Percentiles rank a stretch among this genome's conserved stretches.
Evolutionary conservation across 371 early-diverging fungal species (phyloP).

Genomic region (Mortierella sp.): DNA sequence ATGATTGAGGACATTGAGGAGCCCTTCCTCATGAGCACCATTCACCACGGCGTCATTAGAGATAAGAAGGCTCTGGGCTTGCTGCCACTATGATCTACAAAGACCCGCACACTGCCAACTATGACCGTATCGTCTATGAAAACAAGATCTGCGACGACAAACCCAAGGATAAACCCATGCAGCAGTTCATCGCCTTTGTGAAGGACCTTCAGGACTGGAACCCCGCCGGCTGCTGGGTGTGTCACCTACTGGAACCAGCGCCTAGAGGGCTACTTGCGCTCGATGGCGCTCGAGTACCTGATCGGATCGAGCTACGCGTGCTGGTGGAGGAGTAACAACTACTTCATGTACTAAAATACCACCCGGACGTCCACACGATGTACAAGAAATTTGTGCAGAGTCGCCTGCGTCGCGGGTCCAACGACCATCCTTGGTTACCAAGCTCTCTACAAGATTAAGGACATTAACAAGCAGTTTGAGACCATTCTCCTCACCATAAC

Average conservation of each 20-base stretch:
- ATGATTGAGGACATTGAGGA: slow-evolving; percentile 46
- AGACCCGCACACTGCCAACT: neutral
- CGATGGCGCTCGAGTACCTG: slow-evolving; percentile 22
- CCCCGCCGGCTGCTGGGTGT: neutral
- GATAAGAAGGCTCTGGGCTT: slow-evolving; percentile 5
- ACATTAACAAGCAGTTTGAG: slow-evolving; percentile 12
- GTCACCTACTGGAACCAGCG: slow-evolving; percentile 12
- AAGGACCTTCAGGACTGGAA: slow-evolving; percentile 21
- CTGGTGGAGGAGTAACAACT: slow-evolving; percentile 21
- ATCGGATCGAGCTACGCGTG: slow-evolving; percentile 5
- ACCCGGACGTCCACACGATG: no score
- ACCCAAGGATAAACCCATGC: slow-evolving; percentile 7
- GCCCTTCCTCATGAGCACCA: neutral
- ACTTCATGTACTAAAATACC: slow-evolving; percentile 20
- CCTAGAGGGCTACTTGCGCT: slow-evolving; percentile 10
- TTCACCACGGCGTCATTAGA: slow-evolving; percentile 5
- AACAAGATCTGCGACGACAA: slow-evolving; percentile 4
- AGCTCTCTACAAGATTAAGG: slow-evolving; percentile 17
- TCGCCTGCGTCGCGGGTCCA: neutral
- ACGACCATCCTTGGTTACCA: slow-evolving; percentile 14
- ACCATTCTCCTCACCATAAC: slow-evolving; percentile 8
- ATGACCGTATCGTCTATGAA: slow-evolving; percentile 1
- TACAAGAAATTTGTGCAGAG: no score
- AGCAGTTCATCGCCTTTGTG: slow-evolving; percentile 14
- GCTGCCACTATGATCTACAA: slow-evolving; percentile 6